Evolutionary conservation across 2,329 filamentous ascomycete species (phyloP), one percentile per base, ranked within the genome.

Genomic region (Metarhizium sp.): DNA sequence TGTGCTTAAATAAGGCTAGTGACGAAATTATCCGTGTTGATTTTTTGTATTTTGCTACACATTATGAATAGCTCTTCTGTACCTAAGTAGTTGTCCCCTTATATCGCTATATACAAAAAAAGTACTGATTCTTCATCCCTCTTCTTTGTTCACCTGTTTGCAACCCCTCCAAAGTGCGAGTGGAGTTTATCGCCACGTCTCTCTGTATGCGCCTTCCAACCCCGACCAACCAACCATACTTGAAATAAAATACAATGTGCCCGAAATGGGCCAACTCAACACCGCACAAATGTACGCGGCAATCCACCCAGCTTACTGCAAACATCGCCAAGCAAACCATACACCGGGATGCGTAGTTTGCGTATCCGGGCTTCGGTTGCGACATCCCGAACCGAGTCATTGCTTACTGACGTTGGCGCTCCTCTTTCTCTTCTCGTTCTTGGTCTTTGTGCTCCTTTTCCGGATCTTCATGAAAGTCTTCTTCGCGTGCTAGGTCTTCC

Each of bases 401-500:
- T 45, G 13, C 13, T 42, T 10, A 43, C 36, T 32, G 47, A 16
- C 36, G 30, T 11, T 38, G 13, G 10, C n/a, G 32, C 32, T 45
- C 52, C 42, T 29, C 14, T 16, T 50, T 30, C 42, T n/a, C 7
- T n/a, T 34, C 36, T 50, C 14, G 14, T 30, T 54, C 30, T 34
- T 43, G 52, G 18, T 43, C 20, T 4, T 25, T 20, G 10, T 20
- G 20, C 10, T 50, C 46, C 25, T 45, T 42, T 32, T 25, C 34
- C 42, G 38, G 18, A 6, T 32, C 48, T 42, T 51, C 50, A 38
- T 25, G 7, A 6, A 34, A 14, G 13, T 55, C 63, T 4, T 66
- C 64, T 25, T 70, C 67, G 18, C 71, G 69, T 4, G 71, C 70
- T 3, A 65, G 64, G 46, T 73, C 69, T 58, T 75, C 73, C 34